phyloP scores from a whole-genome alignment of 352 stramenopile genomes.

The Globisporangium alternatum region DNA sequence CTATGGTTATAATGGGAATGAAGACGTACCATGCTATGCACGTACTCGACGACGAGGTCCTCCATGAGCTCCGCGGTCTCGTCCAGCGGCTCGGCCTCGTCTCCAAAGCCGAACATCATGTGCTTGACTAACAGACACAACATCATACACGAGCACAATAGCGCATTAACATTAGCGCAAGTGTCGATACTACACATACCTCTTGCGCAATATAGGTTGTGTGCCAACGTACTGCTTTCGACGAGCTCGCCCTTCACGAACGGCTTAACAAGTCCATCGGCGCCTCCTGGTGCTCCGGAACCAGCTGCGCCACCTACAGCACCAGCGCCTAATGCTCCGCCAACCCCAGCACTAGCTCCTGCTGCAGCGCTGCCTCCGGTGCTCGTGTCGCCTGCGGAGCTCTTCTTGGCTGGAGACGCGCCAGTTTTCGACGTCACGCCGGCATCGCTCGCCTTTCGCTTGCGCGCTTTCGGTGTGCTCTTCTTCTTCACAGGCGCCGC shows the following conservation, averaged over 20 bases:
- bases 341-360: not conserved
- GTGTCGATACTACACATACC: not conserved
- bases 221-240: slow-evolving; percentile 68
- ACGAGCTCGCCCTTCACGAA: slow-evolving; percentile 75
- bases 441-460: slow-evolving; percentile 73
- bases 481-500: slow-evolving; percentile 60
- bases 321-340: slow-evolving; percentile 14
- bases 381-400: slow-evolving; percentile 12
- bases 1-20: not conserved
- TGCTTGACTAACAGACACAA: slow-evolving; percentile 61
- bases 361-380: not conserved
- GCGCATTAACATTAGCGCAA: not conserved
- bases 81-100: slow-evolving; percentile 64
- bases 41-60: slow-evolving; percentile 81
- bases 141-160: not conserved
- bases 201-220: not conserved
- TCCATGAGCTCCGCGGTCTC: slow-evolving; percentile 84
- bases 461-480: slow-evolving; percentile 56
- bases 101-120: slow-evolving; percentile 89
- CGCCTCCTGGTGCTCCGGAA: not conserved
- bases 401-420: slow-evolving; percentile 38
- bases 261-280: slow-evolving; percentile 49
- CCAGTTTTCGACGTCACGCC: slow-evolving; percentile 29
- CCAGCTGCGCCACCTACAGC: slow-evolving; percentile 15
- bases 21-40: slow-evolving; percentile 69